These are phyloP conservation scores for Selaginella tamariscina DNA, from an alignment of 75 land plant genomes.

Conservation along the genomic window DNA sequence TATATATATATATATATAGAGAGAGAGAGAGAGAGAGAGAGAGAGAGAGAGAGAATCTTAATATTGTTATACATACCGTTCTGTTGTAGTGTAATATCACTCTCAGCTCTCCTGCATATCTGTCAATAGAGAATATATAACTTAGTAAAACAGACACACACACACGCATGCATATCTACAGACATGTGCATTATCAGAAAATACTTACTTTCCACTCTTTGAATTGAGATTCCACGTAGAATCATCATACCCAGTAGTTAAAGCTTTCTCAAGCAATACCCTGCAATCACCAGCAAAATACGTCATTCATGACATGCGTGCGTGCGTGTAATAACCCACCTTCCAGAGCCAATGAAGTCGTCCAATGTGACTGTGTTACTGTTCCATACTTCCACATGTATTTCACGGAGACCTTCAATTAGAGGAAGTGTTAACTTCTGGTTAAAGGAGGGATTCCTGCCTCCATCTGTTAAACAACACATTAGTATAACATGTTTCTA, in stretches of 20 bases:
- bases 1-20: no score
- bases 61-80: conserved; percentile 16
- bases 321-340: conserved; percentile 19
- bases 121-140: conserved; percentile 12
- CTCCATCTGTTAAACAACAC: conserved; percentile 77
- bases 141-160: not conserved
- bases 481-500: no score
- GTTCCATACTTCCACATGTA: conserved; percentile 64
- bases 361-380: conserved; percentile 62
- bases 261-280: conserved; percentile 49
- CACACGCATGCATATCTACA: not conserved
- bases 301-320: not conserved
- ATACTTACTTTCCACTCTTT: conserved; percentile 45
- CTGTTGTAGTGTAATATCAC: conserved; percentile 54
- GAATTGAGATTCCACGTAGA: conserved; percentile 49
- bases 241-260: conserved; percentile 65
- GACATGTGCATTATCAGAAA: not conserved
- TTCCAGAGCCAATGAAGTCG: conserved; percentile 72
- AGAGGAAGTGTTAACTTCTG: conserved; percentile 56
- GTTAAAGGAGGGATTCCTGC: conserved; percentile 65
- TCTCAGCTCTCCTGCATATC: conserved; percentile 62
- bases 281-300: conserved; percentile 23
- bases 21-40: no score
- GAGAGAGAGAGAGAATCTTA: conserved; percentile 13
- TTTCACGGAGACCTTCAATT: conserved; percentile 68